Base-by-base conservation (phyloP, 495 filamentous ascomycete species). In the Parmelia sp. region DNA sequence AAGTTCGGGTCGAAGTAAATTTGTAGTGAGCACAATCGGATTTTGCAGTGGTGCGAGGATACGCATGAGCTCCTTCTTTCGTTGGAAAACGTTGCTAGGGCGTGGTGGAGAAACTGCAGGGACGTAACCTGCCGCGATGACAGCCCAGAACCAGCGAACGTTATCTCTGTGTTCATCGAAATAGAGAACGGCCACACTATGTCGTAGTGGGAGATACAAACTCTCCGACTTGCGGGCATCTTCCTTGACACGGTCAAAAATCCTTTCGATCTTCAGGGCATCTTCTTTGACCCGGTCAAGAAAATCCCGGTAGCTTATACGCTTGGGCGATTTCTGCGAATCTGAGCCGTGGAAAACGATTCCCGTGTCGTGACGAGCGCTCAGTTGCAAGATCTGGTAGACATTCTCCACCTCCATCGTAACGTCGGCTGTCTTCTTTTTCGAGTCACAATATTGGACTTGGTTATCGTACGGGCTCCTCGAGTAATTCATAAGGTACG, bases 101-200 rank as follows among this genome's bases (percentile, higher is more conserved):
- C 79, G 68, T 25, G 74, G 70, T 27, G 74, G 69, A 8, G 76
- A 77, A 19, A 79, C 66, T 25, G 71, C 76, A 15, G 79, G 80
- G 15, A 80, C 61, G 12, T 66, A 73, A 5, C 74, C 75, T 11
- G 78, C 76, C 15, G 71, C 62, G 15, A 76, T 56, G 33, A 77
- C 73, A 15, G 76, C 71, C 80, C 79, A 83, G 67, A 80, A 77
- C 76, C 74, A 83, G 12, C 69, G 21, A 15, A 81, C 75, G 11
- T 58, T 69, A 31, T 80, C 74, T 59, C 58, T 57, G 42, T 79
- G 74, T 40, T 71, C 68, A 15, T 79, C 70, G 7, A 79, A 67
- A 64, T 81, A 75, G 12, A 80, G 67, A 14, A 79, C 65, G 45
- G 78, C 51, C 23, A 69, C 35, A 14, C 14, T 55, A n/a, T 53